Conservation (phyloP, 495 filamentous ascomycete species). For the Xylaria nigripes region DNA sequence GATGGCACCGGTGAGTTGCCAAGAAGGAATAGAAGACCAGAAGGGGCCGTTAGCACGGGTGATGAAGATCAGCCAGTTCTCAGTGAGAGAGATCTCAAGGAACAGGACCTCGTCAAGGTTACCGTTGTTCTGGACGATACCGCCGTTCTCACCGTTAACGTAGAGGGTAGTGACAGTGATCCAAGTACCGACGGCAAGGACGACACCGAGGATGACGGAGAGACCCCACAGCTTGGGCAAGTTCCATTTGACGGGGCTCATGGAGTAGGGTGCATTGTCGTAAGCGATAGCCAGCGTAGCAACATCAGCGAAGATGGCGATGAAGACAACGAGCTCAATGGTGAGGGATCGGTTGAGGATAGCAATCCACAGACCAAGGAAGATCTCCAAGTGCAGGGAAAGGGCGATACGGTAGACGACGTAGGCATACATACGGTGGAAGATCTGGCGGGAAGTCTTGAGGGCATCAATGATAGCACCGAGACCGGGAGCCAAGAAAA, state of each 20-base stretch:
- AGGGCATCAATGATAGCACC: conserved; percentile 88
- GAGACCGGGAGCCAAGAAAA: conserved; percentile 84
- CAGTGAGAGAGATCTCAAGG: conserved; percentile 80
- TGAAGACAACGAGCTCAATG: conserved; percentile 80
- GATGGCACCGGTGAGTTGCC: conserved; percentile 69
- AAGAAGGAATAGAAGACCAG: conserved; percentile 77
- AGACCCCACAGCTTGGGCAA: conserved; percentile 87
- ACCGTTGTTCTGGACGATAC: conserved; percentile 83
- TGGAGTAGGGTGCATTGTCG: conserved; percentile 83
- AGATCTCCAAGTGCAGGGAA: conserved; percentile 83
- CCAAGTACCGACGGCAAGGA: conserved; percentile 78
- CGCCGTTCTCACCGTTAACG: conserved; percentile 54
- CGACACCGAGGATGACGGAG: conserved; percentile 70
- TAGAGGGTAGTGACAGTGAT: conserved; percentile 74
- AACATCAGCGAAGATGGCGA: conserved; percentile 91
- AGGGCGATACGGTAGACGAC: conserved; percentile 93
- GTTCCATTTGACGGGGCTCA: conserved; percentile 89
- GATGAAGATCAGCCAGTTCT: conserved; percentile 97
- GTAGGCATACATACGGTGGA: conserved; percentile 96
- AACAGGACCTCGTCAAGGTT: conserved; percentile 75
- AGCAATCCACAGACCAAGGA: conserved; percentile 84
- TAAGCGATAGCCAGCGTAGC: conserved; percentile 90
- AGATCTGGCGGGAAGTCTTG: conserved; percentile 91
- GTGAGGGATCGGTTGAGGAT: conserved; percentile 76
- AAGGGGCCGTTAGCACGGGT: conserved; percentile 82